Percentiles rank a stretch among this genome's conserved stretches.
Conservation (phyloP, 2,329 filamentous ascomycete species). For the Apiospora marii region DNA sequence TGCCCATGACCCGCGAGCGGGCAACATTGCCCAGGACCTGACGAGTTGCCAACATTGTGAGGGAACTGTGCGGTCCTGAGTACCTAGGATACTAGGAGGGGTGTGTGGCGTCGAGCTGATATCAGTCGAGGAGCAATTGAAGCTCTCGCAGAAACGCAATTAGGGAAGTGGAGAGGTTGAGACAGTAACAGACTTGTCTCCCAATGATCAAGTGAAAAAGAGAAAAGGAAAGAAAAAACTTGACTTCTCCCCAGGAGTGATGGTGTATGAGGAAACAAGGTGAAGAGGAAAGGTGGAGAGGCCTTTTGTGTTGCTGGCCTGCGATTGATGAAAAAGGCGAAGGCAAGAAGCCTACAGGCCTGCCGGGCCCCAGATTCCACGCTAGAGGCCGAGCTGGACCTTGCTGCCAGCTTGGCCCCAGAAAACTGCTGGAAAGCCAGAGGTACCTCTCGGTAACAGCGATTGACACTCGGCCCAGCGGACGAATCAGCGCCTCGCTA, state of each 20-base stretch:
- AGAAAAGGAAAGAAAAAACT: conserved; percentile 36
- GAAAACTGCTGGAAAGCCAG: neutral
- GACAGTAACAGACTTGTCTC: conserved; percentile 40
- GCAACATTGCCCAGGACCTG: conserved; percentile 72
- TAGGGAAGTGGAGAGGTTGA: conserved; percentile 40
- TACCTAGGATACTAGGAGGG: conserved; percentile 29
- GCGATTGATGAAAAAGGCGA: conserved; percentile 39
- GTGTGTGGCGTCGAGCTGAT: conserved; percentile 26
- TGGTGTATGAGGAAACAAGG: conserved; percentile 35
- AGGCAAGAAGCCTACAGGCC: conserved; percentile 27
- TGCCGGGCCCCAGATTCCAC: conserved; percentile 29
- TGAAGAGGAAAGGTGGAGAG: conserved; percentile 47
- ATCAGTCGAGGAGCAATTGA: conserved; percentile 44
- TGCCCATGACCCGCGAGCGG: conserved; percentile 62
- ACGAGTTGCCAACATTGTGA: conserved; percentile 75
- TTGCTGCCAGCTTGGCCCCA: conserved; percentile 23
- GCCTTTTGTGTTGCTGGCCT: conserved; percentile 39
- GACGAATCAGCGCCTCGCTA: conserved; percentile 41
- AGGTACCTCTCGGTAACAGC: conserved; percentile 27
- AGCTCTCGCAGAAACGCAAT: conserved; percentile 28
- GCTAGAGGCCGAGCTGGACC: conserved; percentile 26
- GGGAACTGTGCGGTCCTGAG: conserved; percentile 39
- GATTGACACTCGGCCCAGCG: conserved; percentile 36
- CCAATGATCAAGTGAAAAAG: conserved; percentile 36
- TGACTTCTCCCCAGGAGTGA: conserved; percentile 29